phyloP scores from a whole-genome alignment of 306 rosid genomes.

The Quercus agrifolia region DNA sequence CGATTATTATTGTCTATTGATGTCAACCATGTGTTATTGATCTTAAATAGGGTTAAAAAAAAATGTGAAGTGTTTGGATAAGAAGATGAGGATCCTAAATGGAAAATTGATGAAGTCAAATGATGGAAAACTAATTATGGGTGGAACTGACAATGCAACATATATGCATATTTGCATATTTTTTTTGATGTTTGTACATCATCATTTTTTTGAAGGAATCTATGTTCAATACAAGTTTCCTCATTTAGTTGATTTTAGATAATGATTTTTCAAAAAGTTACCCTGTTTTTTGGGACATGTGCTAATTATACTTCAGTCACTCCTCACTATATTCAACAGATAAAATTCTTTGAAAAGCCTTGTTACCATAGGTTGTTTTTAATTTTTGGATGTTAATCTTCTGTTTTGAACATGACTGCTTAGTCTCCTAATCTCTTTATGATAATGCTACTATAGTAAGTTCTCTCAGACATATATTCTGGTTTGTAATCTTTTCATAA shows the following conservation, averaged over 20 bases:
- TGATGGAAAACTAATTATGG: conserved; percentile 13
- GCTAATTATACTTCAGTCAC: background rate
- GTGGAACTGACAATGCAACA: conserved; percentile 6
- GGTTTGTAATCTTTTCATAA: conserved; percentile 8
- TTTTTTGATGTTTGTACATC: background rate
- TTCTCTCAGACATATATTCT: background rate
- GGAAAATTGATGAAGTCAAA: conserved; percentile 10
- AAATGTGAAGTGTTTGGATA: background rate
- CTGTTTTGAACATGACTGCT: background rate
- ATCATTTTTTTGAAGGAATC: background rate
- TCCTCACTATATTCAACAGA: background rate
- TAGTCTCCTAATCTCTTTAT: background rate
- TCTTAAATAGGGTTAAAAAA: background rate
- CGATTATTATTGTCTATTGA: background rate
- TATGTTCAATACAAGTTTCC: background rate
- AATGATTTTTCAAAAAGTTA: background rate
- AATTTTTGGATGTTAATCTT: conserved; percentile 22
- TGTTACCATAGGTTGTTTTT: background rate
- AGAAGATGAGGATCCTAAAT: background rate
- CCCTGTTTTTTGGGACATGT: background rate
- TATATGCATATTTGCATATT: conserved; percentile 2
- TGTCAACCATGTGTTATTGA: background rate
- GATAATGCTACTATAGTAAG: background rate
- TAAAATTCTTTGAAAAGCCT: background rate
- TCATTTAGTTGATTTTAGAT: background rate